Conservation (phyloP, 2,329 filamentous ascomycete genomes). For the Fusarium compactum region DNA sequence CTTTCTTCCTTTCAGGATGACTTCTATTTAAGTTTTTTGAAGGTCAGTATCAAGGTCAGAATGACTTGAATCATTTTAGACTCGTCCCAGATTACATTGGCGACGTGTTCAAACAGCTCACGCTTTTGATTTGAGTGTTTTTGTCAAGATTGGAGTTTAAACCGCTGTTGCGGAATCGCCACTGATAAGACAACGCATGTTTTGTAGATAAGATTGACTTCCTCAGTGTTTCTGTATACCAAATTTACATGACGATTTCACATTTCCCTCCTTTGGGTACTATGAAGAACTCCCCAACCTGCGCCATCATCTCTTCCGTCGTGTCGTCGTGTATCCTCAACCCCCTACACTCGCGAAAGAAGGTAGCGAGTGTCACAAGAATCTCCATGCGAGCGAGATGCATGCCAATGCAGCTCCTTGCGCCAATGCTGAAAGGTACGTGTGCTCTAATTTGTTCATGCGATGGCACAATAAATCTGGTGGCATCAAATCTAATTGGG, state of each 20-base stretch:
- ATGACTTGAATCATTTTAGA: neutral
- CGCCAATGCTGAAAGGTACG: conserved; percentile 10
- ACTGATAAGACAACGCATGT: neutral
- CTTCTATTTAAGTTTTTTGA: too few species aligned
- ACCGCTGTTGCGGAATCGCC: neutral
- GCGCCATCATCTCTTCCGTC: conserved; percentile 3
- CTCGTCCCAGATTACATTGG: neutral
- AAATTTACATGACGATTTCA: rapidly evolving
- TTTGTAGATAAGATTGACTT: neutral
- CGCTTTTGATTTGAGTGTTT: neutral
- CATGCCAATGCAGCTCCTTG: conserved; percentile 14
- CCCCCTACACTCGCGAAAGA: neutral
- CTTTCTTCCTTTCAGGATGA: too few species aligned
- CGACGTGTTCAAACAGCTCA: neutral
- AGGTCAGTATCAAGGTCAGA: too few species aligned
- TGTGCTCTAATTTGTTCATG: conserved; percentile 5
- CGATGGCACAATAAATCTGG: neutral
- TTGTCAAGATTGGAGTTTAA: neutral
- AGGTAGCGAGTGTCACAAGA: neutral
- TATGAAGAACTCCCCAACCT: conserved; percentile 8
- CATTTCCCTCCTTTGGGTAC: conserved; percentile 1
- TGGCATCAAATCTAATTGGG: neutral
- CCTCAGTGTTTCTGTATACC: too few species aligned
- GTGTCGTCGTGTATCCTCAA: neutral
- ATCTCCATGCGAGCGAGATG: conserved; percentile 20